A percentile compares a stretch with the other conserved stretches of the same genome.
Conservation (phyloP, 1,284 basidiomycete species). For the Sporisorium iseilematis-ciliati region DNA sequence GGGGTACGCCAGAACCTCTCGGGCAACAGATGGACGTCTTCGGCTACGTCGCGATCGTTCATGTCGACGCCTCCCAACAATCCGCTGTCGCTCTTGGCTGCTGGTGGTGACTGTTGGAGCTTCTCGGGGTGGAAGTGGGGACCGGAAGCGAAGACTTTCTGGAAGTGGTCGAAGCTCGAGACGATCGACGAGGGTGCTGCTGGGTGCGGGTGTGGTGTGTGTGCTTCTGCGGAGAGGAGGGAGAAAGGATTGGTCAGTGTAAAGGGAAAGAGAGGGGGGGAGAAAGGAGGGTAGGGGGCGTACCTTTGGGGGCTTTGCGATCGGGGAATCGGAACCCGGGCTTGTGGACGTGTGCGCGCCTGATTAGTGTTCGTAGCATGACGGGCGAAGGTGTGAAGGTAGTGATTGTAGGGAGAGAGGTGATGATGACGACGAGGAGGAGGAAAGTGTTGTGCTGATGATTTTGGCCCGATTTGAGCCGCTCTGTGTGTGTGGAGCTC, state of each 20-base stretch:
- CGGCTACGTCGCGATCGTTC: slow-evolving; percentile 36
- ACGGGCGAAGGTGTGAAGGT: neutral
- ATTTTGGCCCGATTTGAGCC: slow-evolving; percentile 40
- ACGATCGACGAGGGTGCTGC: slow-evolving; percentile 61
- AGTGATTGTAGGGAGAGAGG: neutral
- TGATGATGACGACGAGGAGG: neutral
- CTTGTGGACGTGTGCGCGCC: slow-evolving; percentile 56
- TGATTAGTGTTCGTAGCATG: slow-evolving; percentile 58
- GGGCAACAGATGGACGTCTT: slow-evolving; percentile 52
- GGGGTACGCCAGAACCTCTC: slow-evolving; percentile 66
- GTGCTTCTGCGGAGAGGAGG: slow-evolving; percentile 34
- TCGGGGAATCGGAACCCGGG: slow-evolving; percentile 63
- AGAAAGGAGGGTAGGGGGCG: neutral
- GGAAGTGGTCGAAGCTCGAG: slow-evolving; percentile 60
- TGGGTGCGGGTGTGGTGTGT: slow-evolving; percentile 65
- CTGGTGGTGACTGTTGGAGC: slow-evolving; percentile 27
- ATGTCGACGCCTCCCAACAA: slow-evolving; percentile 25
- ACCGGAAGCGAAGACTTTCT: slow-evolving; percentile 58
- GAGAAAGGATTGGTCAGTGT: neutral
- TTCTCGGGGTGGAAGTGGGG: slow-evolving; percentile 68
- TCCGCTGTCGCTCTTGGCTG: slow-evolving; percentile 5
- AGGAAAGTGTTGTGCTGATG: too few relatives aligned
- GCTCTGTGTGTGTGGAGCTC: slow-evolving; percentile 13
- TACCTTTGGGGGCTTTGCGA: slow-evolving; percentile 57
- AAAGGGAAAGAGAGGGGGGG: neutral